Conservation (phyloP, 2,329 filamentous ascomycete genomes). For the Clarireedia hainanense region DNA sequence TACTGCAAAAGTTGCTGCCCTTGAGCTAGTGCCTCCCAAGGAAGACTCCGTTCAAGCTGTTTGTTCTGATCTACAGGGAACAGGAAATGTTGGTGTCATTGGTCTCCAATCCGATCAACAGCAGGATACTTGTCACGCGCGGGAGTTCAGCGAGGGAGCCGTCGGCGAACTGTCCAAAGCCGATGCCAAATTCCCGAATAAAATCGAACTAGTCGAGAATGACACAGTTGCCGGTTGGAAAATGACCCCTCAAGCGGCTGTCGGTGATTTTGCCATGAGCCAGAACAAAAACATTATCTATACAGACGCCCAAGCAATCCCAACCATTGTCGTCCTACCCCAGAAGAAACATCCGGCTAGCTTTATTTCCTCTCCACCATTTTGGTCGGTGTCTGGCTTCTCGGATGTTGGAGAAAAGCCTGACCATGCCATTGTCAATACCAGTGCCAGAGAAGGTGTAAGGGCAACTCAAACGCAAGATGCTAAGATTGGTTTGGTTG, state of each 20-base stretch:
- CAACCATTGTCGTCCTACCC: neutral
- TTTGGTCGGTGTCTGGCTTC: constrained; percentile 5
- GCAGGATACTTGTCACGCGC: too few species aligned
- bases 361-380: neutral
- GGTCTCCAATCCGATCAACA: too few species aligned
- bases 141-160: too few species aligned
- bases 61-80: neutral
- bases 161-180: too few species aligned
- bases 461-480: constrained; percentile 10
- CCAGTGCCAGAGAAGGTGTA: neutral
- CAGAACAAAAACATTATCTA: neutral
- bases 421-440: constrained; percentile 2
- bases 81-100: neutral
- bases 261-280: neutral
- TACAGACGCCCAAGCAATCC: neutral
- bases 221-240: neutral
- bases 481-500: constrained; percentile 12
- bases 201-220: too few species aligned
- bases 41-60: neutral
- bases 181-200: too few species aligned
- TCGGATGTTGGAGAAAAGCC: constrained; percentile 12
- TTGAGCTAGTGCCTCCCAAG: neutral
- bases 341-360: neutral
- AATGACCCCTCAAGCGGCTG: neutral
- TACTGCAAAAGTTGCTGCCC: neutral